A percentile compares a stretch with the other conserved stretches of the same genome.
Evolutionary conservation across 495 filamentous ascomycete species (phyloP).

Genomic region (Penicillium soppii): DNA sequence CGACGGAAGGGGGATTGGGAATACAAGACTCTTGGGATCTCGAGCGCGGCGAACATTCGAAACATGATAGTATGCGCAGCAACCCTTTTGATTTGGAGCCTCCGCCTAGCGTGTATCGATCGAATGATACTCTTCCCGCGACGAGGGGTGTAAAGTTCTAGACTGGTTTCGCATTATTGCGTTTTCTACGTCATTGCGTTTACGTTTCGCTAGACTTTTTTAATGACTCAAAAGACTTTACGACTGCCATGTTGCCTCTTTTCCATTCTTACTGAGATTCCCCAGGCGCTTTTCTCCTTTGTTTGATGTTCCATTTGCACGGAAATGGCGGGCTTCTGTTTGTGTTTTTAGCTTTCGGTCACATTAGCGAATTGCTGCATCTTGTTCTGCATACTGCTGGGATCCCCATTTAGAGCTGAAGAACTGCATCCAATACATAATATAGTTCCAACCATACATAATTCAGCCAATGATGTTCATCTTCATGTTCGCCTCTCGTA

Average conservation of each 20-base stretch:
- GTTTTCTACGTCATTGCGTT: neutral
- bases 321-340: neutral
- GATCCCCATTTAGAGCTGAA: too few species aligned
- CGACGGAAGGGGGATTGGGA: constrained; percentile 4
- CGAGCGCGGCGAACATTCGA: neutral
- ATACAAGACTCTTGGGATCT: neutral
- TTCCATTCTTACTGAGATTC: neutral
- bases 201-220: neutral
- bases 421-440: too few species aligned
- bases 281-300: neutral
- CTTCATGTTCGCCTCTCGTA: too few species aligned
- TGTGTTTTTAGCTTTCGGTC: too few species aligned
- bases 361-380: too few species aligned
- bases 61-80: constrained; percentile 46
- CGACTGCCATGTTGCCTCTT: neutral
- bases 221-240: neutral
- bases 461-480: too few species aligned
- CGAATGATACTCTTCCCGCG: constrained; percentile 7
- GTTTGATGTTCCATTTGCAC: neutral
- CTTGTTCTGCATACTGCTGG: too few species aligned
- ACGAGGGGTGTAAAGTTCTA: constrained; percentile 7
- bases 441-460: too few species aligned
- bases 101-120: constrained; percentile 26
- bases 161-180: neutral
- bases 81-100: constrained; percentile 66